Evolutionary conservation across 306 rosid species (phyloP), one percentile per base, ranked within the genome.

Genomic region (Vachellia pachyceras): DNA sequence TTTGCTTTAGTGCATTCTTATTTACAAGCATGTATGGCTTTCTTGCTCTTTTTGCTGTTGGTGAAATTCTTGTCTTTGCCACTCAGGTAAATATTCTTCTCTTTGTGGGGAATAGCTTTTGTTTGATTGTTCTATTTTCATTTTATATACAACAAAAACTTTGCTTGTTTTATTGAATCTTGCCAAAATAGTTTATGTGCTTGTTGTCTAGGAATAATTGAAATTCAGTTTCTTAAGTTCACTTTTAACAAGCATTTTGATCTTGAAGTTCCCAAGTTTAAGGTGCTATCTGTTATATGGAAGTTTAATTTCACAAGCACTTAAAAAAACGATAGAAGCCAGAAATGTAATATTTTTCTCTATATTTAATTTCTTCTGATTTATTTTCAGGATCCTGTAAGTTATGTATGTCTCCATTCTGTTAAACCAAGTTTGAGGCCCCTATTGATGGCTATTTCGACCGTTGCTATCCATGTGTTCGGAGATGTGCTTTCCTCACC

Each of bases 401-500:
- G 2, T 29, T 29, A 29, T 29, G 33, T 29, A 29, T 29, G 33
- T 29, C 33, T 29, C 1, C 33, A 29, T 29, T 29, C 33, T 29
- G 33, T 29, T 29, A 29, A 29, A 29, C 33, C 33, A 29, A 29
- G 33, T 29, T 29, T 29, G 33, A 29, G 33, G 33, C 33, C 33
- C 33, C 33, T 29, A 2, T 29, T 2, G 2, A 29, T 29, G 33
- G 33, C 33, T 29, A 29, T 29, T 29, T 29, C 33, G 2, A 29
- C 33, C 2, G 33, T 29, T 1, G 33, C 33, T 1, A 95, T 92
- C 76, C 98, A 95, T 87, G 36, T 95, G 73, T 87, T 94, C 12
- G 98, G 98, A 63, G 98, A 95, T 70, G 97, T 95, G 44, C 98
- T 95, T 72, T 92, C 98, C 47, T 75, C 97, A 12, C 98, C 97